A percentile compares a stretch with the other conserved stretches of the same genome.
These are phyloP conservation scores for Mortierella sp. DNA, from an alignment of 371 early-diverging fungal species.

Conservation along the genomic window DNA sequence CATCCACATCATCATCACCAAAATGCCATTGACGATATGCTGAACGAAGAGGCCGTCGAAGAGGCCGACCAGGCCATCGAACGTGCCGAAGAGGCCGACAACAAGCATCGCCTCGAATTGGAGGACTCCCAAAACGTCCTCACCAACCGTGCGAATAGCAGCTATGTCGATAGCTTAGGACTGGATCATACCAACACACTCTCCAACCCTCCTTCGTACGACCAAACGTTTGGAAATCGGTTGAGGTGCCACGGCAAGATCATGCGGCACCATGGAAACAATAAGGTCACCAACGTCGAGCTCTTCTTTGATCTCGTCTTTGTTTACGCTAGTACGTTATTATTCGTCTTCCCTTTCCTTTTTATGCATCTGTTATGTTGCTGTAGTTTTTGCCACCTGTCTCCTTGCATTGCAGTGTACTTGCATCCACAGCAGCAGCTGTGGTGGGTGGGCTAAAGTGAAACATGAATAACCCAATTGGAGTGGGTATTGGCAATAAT, in stretches of 20 bases:
- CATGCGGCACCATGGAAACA: conserved; percentile 24
- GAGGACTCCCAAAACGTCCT: not conserved
- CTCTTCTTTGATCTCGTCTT: conserved; percentile 53
- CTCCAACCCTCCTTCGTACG: conserved; percentile 25
- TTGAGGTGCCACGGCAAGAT: conserved; percentile 37
- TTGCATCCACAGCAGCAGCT: not conserved
- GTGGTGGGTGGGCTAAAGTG: not conserved
- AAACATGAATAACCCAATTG: conserved; percentile 12
- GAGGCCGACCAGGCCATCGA: conserved; percentile 16
- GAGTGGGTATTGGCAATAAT: not conserved
- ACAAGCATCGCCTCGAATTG: not conserved
- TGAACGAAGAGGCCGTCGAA: conserved; percentile 22
- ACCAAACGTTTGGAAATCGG: conserved; percentile 10
- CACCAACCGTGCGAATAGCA: not conserved
- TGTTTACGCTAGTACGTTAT: conserved; percentile 47
- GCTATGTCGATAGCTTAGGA: not conserved
- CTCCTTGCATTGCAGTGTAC: not conserved
- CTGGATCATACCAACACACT: conserved; percentile 3
- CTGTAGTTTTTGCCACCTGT: not conserved
- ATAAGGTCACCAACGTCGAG: conserved; percentile 44
- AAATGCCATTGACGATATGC: conserved; percentile 23
- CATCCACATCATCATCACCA: conserved; percentile 7
- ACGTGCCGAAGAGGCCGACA: conserved; percentile 11
- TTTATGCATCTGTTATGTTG: not conserved
- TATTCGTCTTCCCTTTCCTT: not conserved